Percentiles rank a stretch among this genome's conserved stretches.
Evolutionary conservation across 2,329 filamentous ascomycete species (phyloP).

Genomic region (Neobulgaria alba): DNA sequence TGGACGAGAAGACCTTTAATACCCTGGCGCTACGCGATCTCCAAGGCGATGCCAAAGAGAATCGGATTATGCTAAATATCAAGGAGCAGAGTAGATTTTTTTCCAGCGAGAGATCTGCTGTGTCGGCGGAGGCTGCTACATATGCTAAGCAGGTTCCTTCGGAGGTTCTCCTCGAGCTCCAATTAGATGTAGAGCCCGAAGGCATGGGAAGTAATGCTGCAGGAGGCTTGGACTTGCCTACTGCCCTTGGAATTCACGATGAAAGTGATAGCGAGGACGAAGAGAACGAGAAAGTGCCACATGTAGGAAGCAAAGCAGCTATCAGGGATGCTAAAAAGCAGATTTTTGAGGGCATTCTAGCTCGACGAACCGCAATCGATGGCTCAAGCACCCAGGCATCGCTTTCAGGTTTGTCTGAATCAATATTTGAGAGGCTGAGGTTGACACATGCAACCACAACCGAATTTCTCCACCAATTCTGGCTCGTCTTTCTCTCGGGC

Average conservation of each 20-base stretch:
- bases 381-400: slow-evolving; percentile 30
- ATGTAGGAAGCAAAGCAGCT: slow-evolving; percentile 62
- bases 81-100: slow-evolving; percentile 83
- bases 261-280: slow-evolving; percentile 60
- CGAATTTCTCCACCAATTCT: slow-evolving; percentile 97
- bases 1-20: slow-evolving; percentile 66
- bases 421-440: slow-evolving; percentile 52
- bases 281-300: slow-evolving; percentile 36
- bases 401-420: slow-evolving; percentile 36
- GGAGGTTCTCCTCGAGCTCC: slow-evolving; percentile 57
- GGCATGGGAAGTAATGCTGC: slow-evolving; percentile 39
- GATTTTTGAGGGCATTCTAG: slow-evolving; percentile 55
- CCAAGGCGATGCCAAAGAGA: slow-evolving; percentile 62
- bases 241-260: slow-evolving; percentile 59
- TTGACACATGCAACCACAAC: slow-evolving; percentile 86
- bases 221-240: slow-evolving; percentile 51
- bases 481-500: slow-evolving; percentile 83
- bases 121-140: slow-evolving; percentile 30
- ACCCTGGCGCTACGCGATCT: slow-evolving; percentile 75
- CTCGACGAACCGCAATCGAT: slow-evolving; percentile 51
- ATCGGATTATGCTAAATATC: slow-evolving; percentile 76
- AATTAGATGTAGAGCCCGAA: slow-evolving; percentile 45
- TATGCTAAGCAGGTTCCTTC: slow-evolving; percentile 64
- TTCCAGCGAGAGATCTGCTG: slow-evolving; percentile 42
- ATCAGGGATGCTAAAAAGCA: slow-evolving; percentile 56